A percentile compares a stretch with the other conserved stretches of the same genome.
These are phyloP conservation scores for Trametes sp. DNA, from an alignment of 1,284 basidiomycete species.

Conservation along the genomic window DNA sequence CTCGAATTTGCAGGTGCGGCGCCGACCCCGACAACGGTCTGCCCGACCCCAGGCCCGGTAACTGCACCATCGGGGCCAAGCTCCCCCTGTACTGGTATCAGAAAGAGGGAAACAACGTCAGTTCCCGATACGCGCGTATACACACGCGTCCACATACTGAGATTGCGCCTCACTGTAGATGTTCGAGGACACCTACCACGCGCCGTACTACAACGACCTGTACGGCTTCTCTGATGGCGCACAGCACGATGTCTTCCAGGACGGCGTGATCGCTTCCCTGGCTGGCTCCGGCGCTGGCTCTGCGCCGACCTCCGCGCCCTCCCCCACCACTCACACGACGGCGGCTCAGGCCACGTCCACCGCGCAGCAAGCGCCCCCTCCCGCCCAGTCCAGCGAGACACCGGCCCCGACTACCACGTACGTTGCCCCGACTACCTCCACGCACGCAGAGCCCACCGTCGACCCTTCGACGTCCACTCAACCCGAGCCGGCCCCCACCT, in stretches of 20 bases:
- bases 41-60: slow-evolving; percentile 53
- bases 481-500: not conserved
- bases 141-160: not conserved
- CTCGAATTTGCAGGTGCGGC: slow-evolving; percentile 59
- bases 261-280: slow-evolving; percentile 38
- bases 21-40: slow-evolving; percentile 51
- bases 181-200: slow-evolving; percentile 60
- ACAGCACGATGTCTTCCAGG: slow-evolving; percentile 69
- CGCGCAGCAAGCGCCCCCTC: not conserved
- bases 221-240: slow-evolving; percentile 67
- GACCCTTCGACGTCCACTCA: not conserved
- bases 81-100: slow-evolving; percentile 74
- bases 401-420: not conserved
- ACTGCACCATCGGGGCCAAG: slow-evolving; percentile 75
- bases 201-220: slow-evolving; percentile 62
- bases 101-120: slow-evolving; percentile 62
- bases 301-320: slow-evolving; percentile 2
- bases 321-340: slow-evolving; percentile 1
- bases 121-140: not conserved
- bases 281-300: slow-evolving; percentile 12
- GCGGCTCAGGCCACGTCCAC: not conserved
- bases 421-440: not conserved
- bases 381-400: not conserved
- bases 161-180: slow-evolving; percentile 44
- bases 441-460: not conserved